Percentiles rank a stretch among this genome's conserved stretches.
Evolutionary conservation across 345 rosid species (phyloP).

Genomic region (Eucalyptus erythrocorys): DNA sequence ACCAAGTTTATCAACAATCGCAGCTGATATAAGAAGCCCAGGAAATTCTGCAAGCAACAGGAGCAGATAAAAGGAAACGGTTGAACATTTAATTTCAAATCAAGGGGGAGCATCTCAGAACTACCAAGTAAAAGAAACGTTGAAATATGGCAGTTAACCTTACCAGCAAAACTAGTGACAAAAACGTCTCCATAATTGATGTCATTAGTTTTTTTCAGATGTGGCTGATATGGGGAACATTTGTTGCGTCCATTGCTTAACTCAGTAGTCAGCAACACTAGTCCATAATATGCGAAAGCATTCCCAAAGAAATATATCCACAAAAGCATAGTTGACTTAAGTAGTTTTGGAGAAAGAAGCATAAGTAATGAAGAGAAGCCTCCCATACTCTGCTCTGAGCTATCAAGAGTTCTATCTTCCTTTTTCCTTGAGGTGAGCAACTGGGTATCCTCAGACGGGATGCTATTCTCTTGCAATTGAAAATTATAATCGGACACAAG

Average conservation of each 20-base stretch:
- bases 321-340: conserved; percentile 60
- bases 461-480: conserved; percentile 16
- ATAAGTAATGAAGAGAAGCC: conserved; percentile 21
- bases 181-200: conserved; percentile 64
- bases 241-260: conserved; percentile 37
- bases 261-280: conserved; percentile 87
- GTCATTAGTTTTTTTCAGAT: conserved; percentile 12
- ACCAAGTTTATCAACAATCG: conserved; percentile 69
- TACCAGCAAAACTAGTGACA: conserved; percentile 86
- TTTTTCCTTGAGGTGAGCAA: conserved; percentile 11
- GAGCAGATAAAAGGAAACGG: background rate
- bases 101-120: background rate
- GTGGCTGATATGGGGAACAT: conserved; percentile 17
- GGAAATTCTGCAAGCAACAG: conserved; percentile 53
- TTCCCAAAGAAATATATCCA: conserved; percentile 88
- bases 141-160: background rate
- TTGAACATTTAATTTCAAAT: background rate
- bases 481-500: conserved; percentile 51
- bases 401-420: conserved; percentile 7
- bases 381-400: conserved; percentile 23
- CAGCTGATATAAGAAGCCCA: conserved; percentile 71
- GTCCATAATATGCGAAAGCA: conserved; percentile 82
- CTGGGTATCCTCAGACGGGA: conserved; percentile 24
- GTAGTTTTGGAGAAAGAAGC: conserved; percentile 66
- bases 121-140: background rate